Percentiles rank a stretch among this genome's conserved stretches.
Conservation (phyloP, 441 rosid species). For the Euphorbia corollata region DNA sequence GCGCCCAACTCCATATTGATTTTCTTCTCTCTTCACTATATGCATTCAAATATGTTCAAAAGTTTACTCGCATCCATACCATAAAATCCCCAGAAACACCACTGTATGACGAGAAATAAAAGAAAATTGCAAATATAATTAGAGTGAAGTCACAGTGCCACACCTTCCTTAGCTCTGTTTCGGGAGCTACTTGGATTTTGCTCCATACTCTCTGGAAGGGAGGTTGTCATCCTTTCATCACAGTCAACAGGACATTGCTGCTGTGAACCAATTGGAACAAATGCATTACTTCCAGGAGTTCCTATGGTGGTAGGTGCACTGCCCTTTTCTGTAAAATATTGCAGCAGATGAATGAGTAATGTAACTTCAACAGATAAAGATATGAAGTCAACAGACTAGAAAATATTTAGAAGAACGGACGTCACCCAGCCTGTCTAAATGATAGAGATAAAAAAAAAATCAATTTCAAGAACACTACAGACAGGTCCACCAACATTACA, state of each 20-base stretch:
- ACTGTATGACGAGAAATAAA: background rate
- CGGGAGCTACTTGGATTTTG: constrained; percentile 53
- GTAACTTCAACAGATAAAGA: background rate
- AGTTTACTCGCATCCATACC: too few species aligned
- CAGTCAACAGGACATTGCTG: constrained; percentile 23
- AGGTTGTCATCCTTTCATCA: constrained; percentile 24
- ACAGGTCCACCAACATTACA: too few species aligned
- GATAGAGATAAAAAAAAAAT: background rate
- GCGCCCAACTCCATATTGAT: background rate
- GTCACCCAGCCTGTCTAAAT: background rate
- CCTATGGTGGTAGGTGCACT: constrained; percentile 23
- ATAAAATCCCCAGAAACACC: background rate
- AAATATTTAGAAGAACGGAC: background rate
- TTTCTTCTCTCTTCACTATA: background rate
- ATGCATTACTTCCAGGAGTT: constrained; percentile 26
- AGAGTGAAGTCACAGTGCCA: constrained; percentile 21
- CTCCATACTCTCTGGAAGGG: constrained; percentile 31
- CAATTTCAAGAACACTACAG: too few species aligned
- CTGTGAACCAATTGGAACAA: constrained; percentile 23
- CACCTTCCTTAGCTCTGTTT: constrained; percentile 69
- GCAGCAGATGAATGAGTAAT: background rate
- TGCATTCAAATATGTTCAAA: background rate
- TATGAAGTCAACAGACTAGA: background rate
- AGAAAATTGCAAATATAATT: constrained; percentile 13
- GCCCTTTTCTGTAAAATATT: constrained; percentile 39